Evolutionary conservation across 1,284 basidiomycete species (phyloP), one percentile per base, ranked within the genome.

Genomic region (Tylopilus sp.): DNA sequence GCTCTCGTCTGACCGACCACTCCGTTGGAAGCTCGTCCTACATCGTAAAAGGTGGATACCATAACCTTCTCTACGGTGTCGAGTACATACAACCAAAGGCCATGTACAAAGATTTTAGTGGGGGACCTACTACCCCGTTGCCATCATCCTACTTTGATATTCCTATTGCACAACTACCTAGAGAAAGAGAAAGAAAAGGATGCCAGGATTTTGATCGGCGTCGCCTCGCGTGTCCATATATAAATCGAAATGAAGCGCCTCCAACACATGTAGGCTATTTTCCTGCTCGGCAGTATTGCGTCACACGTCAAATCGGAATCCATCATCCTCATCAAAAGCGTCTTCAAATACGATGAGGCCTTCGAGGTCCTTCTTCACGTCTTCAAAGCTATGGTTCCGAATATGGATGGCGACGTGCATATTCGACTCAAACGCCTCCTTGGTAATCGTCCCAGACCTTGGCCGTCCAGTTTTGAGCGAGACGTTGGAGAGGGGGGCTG

Each of bases 301-400:
- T 25, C 25, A 25, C 16, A 64, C 56, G 21, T 59, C 52, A 34
- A 64, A 68, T 25, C 46, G 56, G 49, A 64, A 68, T 30, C 36
- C 61, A 16, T 64, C 64, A 12, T 58, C 57, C 0, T 64, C 60
- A 15, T 60, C 58, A 12, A 63, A 63, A 18, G 39, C 59, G 28
- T 61, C 62, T 15, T 54, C 62, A 18, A 68, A 29, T 6, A 66
- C 64, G 48, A 63, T 52, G 39, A 63, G 44, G 10, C 59, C 60
- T 37, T 68, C 60, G 23, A 64, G 64, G 13, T 67, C 64, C 42
- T 66, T 64, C 48, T 61, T 68, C 46, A 65, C 63, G 18, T 61
- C 61, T 48, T 61, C 64, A 25, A 65, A 30, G 35, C 61, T 61
- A 7, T 53, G 54, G 28, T 45, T 65, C 39, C 54, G 38, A 3